A percentile compares a stretch with the other conserved stretches of the same genome.
Conservation (phyloP, 1,139 yeast species). For the Suhomyces maxii region DNA sequence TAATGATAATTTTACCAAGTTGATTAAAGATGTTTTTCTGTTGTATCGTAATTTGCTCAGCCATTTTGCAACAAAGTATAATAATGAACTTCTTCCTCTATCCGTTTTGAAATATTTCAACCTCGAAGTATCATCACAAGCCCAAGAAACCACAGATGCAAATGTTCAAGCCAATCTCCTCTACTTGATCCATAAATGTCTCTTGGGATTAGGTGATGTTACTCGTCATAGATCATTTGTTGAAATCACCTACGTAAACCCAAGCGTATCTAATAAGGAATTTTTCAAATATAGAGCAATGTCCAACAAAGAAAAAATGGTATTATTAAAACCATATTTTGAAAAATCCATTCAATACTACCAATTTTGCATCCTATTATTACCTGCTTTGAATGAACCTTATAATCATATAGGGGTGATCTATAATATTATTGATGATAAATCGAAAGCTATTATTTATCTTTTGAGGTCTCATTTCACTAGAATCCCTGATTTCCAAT, state of each 20-base stretch:
- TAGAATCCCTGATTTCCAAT: conserved; percentile 45
- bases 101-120: conserved; percentile 26
- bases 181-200: conserved; percentile 52
- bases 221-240: conserved; percentile 55
- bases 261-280: conserved; percentile 34
- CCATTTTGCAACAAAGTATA: conserved; percentile 36
- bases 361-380: conserved; percentile 50
- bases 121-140: conserved; percentile 17
- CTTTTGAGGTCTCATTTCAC: conserved; percentile 61
- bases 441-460: conserved; percentile 40
- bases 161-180: conserved; percentile 44
- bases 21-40: conserved; percentile 42
- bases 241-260: conserved; percentile 42
- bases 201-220: conserved; percentile 59
- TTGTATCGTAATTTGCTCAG: conserved; percentile 47
- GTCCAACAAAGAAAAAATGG: conserved; percentile 33
- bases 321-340: conserved; percentile 23
- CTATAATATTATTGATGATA: conserved; percentile 38
- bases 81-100: conserved; percentile 34
- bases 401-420: conserved; percentile 66
- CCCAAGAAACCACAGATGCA: conserved; percentile 17
- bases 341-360: conserved; percentile 47
- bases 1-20: conserved; percentile 51
- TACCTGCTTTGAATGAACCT: conserved; percentile 70
- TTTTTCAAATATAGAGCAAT: conserved; percentile 36